Base-by-base conservation (phyloP, 805 yeast species). In the Candida morakotiae region DNA sequence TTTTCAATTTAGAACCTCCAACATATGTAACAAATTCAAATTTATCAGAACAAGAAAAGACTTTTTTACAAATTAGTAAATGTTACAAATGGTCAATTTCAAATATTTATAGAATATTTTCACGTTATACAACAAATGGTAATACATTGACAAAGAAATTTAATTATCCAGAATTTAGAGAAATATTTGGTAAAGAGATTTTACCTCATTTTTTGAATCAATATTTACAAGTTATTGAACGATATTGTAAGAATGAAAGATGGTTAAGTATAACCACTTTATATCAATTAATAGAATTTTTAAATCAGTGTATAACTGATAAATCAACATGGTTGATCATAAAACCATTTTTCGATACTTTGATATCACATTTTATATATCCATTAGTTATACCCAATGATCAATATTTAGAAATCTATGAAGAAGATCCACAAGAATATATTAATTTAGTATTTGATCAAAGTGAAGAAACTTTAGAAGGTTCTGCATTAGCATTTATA, bases 341-440 rank as follows among this genome's bases (percentile, higher is more conserved):
- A 32, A 74, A 79, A 49, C 81, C 85, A 1, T 82, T 82, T 55
- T 69, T 79, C 35, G 77, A 77, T 28, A 71, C 75, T 5, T 62
- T 91, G 18, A 64, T 91, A 24, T 64, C 79, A 9, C 87, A 82
- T 47, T 78, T 91, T 38, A 71, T 91, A 8, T 83, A 74, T 59
- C 95, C 95, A 2, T 62, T 83, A 39, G 60, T 91, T 40, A 77
- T 88, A 46, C 84, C 93, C 1, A 69, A 74, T 6, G 81, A 79
- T 37, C 79, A 73, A 5, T 77, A 79, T 14, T 64, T 87, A 39
- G 94, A 85, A 46, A 60, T 76, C 4, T 89, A 85, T 62, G 94
- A 87, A 44, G 79, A 74, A 43, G 96, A 89, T 49, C 96, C 96
- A 3, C 83, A 78, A 39, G 96, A 88, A 55, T 93, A 87, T 56